Evolutionary conservation across 192 early-diverging fungal species (phyloP).

Genomic region (Backusella tarrabulga): DNA sequence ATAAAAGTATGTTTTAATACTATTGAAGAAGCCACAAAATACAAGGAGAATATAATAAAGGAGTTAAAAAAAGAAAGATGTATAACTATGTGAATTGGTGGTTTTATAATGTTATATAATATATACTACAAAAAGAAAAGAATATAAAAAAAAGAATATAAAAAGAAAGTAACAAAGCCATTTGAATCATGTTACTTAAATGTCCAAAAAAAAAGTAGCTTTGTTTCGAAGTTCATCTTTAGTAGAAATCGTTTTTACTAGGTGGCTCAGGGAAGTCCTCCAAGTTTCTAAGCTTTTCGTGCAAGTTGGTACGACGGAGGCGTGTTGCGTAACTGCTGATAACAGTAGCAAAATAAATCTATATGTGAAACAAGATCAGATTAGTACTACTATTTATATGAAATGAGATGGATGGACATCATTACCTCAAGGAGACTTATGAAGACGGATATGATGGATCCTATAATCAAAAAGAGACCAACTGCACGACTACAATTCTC

Average conservation of each 20-base stretch:
- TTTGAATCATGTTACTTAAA: neutral
- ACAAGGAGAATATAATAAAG: neutral
- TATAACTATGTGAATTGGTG: constrained; percentile 2
- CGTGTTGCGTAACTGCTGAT: constrained; percentile 34
- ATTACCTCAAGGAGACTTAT: constrained; percentile 31
- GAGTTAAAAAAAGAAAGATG: neutral
- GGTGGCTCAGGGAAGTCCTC: constrained; percentile 32
- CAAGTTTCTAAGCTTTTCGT: constrained; percentile 27
- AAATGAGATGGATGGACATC: neutral
- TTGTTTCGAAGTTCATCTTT: neutral
- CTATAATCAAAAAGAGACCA: constrained; percentile 1
- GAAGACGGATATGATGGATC: constrained; percentile 9
- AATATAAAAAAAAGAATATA: neutral
- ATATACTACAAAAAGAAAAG: constrained; percentile 7
- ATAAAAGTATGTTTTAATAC: neutral
- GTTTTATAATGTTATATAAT: constrained; percentile 6
- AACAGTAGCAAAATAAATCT: constrained; percentile 32
- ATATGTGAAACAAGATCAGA: neutral
- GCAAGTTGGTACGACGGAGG: constrained; percentile 29
- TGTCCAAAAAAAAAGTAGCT: neutral
- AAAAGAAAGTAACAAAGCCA: neutral
- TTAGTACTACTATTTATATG: too few relatives aligned
- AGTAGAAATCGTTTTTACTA: constrained; percentile 7
- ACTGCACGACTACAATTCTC: constrained; percentile 9
- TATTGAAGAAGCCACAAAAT: neutral